phyloP scores from a whole-genome alignment of 371 early-diverging fungal species.

The Massospora cicadina region DNA sequence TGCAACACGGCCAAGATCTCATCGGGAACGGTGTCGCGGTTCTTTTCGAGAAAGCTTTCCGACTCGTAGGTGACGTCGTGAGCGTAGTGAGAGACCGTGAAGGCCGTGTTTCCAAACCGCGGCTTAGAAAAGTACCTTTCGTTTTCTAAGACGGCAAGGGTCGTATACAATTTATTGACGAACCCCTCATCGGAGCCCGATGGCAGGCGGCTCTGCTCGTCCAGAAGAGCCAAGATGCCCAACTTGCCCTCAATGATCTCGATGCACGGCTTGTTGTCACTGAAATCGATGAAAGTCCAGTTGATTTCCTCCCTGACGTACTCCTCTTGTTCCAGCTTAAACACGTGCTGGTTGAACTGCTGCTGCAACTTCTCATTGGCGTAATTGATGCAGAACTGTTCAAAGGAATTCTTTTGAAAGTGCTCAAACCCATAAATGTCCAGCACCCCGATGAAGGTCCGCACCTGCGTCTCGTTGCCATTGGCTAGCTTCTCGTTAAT shows the following conservation, averaged over 20 bases:
- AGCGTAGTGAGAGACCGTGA: conserved; percentile 83
- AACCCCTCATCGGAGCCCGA: conserved; percentile 70
- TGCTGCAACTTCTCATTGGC: conserved; percentile 97
- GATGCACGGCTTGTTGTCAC: conserved; percentile 99
- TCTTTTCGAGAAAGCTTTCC: conserved; percentile 96
- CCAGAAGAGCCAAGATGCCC: conserved; percentile 89
- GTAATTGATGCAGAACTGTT: conserved; percentile 99
- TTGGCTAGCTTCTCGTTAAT: conserved; percentile 65
- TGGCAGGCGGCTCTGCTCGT: conserved; percentile 92
- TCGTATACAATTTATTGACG: conserved; percentile 65
- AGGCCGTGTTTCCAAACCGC: conserved; percentile 61
- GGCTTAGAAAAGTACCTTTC: conserved; percentile 78
- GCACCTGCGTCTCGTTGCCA: conserved; percentile 25
- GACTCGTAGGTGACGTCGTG: conserved; percentile 76
- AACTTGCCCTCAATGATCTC: conserved; percentile 88
- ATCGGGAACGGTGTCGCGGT: conserved; percentile 95
- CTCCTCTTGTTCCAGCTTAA: conserved; percentile 90
- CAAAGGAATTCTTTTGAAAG: conserved; percentile 95
- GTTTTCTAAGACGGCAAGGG: conserved; percentile 44
- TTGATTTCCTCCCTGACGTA: conserved; percentile 84
- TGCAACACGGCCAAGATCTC: conserved; percentile 61
- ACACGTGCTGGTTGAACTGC: conserved; percentile 83
- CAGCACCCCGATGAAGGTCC: conserved; percentile 82
- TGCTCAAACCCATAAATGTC: conserved; percentile 97
- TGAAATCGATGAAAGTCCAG: conserved; percentile 87